Base-by-base conservation (phyloP, 805 yeast genomes). In the Nakazawaea wyomingensis region DNA sequence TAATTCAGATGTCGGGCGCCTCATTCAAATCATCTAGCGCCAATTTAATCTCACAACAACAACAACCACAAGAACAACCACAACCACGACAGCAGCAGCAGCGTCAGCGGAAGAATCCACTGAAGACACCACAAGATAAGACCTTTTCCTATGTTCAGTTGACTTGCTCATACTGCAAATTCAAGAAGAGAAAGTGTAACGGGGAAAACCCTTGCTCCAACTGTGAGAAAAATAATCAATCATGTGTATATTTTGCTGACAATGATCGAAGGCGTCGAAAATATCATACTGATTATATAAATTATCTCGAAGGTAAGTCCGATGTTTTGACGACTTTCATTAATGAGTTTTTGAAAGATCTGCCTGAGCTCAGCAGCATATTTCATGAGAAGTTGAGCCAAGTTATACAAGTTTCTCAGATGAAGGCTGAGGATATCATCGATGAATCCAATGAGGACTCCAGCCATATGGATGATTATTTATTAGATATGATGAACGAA, bases 251-350 rank as follows among this genome's bases (percentile, higher is more conserved):
- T 42, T 51, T 47, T 17, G 46, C 51, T 1, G 55, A 49, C 8
- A 46, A 41, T 30, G 66, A 62, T 39, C 45, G 63, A 37, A 47
- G 67, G 43, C 45, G 65, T 30, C 37, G 67, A 16, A 62, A 62
- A 39, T 62, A 60, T 43, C 60, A 60, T 43, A 56, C 64, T 1
- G 62, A 59, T 40, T 62, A 62, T 33, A 54, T 60, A 3, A 55
- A 52, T 21, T 53, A 55, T 24, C 49, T 62, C 13, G 62, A 58
- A 21, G 47, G 50, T 6, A 56, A 54, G 38, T 47, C 59, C 0
- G 36, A 37, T 0, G 50, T 41, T 4, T 45, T 60, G 22, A 54
- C 52, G 17, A 28, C 37, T 8, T 60, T 50, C 44, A 54, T 62
- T 11, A 35, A 27, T 19, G 51, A 47, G 43, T 49, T 52, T 35